Percentiles rank a stretch among this genome's conserved stretches.
Conservation (phyloP, 2,329 filamentous ascomycete species). For the Albophoma yamanashiensis region DNA sequence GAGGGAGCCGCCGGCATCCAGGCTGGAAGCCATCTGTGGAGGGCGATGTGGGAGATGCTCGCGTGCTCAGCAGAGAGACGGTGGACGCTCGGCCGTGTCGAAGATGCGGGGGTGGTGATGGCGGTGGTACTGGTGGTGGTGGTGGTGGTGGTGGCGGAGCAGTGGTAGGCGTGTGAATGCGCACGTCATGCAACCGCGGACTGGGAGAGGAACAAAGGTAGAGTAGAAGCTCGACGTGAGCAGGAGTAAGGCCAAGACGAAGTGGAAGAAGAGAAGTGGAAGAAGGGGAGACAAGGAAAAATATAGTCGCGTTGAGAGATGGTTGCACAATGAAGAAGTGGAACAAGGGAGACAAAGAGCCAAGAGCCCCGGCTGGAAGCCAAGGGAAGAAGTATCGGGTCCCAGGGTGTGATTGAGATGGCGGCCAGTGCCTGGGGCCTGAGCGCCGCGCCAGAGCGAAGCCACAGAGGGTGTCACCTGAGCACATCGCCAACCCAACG, state of each 20-base stretch:
- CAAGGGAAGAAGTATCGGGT: neutral
- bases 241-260: neutral
- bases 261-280: too few species aligned
- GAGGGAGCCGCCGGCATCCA: slow-evolving; percentile 10
- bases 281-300: neutral
- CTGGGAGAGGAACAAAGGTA: neutral
- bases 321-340: neutral
- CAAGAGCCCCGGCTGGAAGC: neutral
- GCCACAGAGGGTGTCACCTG: neutral
- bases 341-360: neutral
- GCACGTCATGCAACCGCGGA: neutral
- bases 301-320: neutral
- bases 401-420: neutral
- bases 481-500: neutral
- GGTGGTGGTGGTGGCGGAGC: neutral
- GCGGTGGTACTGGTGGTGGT: neutral
- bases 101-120: neutral
- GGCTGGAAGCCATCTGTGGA: slow-evolving; percentile 12
- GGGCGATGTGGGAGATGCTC: neutral
- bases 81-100: neutral
- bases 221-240: neutral
- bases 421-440: neutral
- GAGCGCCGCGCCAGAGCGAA: neutral
- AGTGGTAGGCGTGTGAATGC: neutral
- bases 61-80: neutral